These are phyloP conservation scores for Ceratobasidium sp. DNA, from an alignment of 1,284 basidiomycete genomes.

Conservation along the genomic window DNA sequence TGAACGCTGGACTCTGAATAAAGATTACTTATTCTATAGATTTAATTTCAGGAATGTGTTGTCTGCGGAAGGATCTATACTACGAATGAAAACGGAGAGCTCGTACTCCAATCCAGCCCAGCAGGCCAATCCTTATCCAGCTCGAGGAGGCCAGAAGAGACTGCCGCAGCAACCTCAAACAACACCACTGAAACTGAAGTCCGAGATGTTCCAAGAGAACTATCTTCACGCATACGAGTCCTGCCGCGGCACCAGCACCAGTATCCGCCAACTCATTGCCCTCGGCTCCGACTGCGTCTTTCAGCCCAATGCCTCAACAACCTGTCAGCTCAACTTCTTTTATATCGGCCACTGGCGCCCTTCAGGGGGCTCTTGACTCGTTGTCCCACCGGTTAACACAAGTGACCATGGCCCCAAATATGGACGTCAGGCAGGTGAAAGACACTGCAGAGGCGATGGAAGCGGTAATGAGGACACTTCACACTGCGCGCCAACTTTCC, in stretches of 20 bases:
- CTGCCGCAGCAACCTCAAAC: background rate
- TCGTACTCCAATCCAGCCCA: slow-evolving; percentile 11
- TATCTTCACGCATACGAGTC: background rate
- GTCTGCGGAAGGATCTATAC: slow-evolving; percentile 70
- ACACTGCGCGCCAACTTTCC: slow-evolving; percentile 62
- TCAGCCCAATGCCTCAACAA: slow-evolving; percentile 46
- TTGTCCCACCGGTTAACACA: slow-evolving; percentile 62
- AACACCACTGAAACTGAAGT: background rate
- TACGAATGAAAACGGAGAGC: slow-evolving; percentile 26
- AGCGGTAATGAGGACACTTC: slow-evolving; percentile 68
- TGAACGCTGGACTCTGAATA: background rate
- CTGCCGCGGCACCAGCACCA: background rate
- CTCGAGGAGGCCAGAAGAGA: background rate
- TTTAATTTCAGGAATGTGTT: slow-evolving; percentile 70
- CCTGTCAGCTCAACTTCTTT: slow-evolving; percentile 45
- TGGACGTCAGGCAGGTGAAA: slow-evolving; percentile 62
- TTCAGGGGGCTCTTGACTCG: slow-evolving; percentile 61
- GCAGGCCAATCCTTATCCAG: background rate
- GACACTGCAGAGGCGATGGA: slow-evolving; percentile 72
- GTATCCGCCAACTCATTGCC: background rate
- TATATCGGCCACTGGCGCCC: slow-evolving; percentile 55
- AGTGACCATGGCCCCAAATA: slow-evolving; percentile 52
- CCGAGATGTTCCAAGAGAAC: slow-evolving; percentile 5
- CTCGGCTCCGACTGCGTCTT: background rate
- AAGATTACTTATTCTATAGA: slow-evolving; percentile 23